Evolutionary conservation across 2,329 filamentous ascomycete genomes (phyloP).

Genomic region (Trichophyton benhamiae): DNA sequence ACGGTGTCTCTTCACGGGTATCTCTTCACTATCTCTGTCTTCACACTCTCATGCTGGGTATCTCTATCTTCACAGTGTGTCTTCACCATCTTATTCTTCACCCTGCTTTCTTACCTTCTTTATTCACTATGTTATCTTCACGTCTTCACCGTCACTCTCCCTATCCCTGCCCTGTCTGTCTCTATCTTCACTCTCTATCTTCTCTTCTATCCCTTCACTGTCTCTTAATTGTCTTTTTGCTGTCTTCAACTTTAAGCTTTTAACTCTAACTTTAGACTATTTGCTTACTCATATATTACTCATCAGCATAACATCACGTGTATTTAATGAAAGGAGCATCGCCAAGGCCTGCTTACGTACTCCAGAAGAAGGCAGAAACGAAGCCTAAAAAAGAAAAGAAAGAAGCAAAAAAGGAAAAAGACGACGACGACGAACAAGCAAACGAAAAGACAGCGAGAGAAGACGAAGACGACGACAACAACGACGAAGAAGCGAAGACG

Average conservation of each 20-base stretch:
- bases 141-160: not conserved
- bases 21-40: too few species aligned
- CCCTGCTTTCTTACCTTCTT: not conserved
- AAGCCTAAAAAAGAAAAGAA: not conserved
- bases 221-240: not conserved
- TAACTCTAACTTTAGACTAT: too few species aligned
- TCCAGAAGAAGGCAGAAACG: not conserved
- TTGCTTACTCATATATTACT: not conserved
- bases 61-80: not conserved
- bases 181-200: not conserved
- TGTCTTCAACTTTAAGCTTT: not conserved
- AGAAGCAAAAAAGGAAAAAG: not conserved
- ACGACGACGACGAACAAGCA: not conserved
- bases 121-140: not conserved
- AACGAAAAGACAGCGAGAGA: not conserved
- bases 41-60: too few species aligned
- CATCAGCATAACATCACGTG: conserved; percentile 1
- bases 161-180: not conserved
- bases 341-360: conserved; percentile 9
- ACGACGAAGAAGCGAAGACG: not conserved
- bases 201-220: not conserved
- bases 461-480: not conserved
- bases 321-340: not conserved
- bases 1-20: too few species aligned
- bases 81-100: not conserved